Conservation (phyloP, 73 alveolate genomes). For the Paramecium bursaria region DNA sequence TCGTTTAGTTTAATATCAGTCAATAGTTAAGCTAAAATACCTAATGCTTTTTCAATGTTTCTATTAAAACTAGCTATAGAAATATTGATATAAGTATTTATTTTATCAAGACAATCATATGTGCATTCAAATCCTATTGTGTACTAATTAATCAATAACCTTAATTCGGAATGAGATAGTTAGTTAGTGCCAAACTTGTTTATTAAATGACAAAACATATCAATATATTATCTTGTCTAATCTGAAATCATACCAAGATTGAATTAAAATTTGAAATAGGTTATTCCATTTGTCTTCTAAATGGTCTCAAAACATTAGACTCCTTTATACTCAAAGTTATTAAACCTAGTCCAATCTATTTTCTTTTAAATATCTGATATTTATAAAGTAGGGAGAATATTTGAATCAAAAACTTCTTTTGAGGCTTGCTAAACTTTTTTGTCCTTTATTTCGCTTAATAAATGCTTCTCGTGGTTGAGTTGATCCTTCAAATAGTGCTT, state of each 20-base stretch:
- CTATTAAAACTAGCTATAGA: conserved; percentile 78
- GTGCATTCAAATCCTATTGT: conserved; percentile 49
- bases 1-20: conserved; percentile 50
- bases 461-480: conserved; percentile 62
- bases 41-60: conserved; percentile 81
- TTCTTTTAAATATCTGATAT: conserved; percentile 75
- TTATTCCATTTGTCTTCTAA: conserved; percentile 89
- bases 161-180: conserved; percentile 69
- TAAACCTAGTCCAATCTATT: conserved; percentile 72
- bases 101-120: conserved; percentile 50
- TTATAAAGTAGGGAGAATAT: conserved; percentile 77
- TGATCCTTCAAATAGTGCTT: conserved; percentile 62
- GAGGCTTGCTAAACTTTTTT: conserved; percentile 70
- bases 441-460: conserved; percentile 74
- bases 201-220: conserved; percentile 73
- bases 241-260: conserved; percentile 77
- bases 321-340: conserved; percentile 45
- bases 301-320: conserved; percentile 45
- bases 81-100: conserved; percentile 66
- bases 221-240: conserved; percentile 76
- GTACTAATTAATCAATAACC: conserved; percentile 38
- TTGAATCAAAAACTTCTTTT: conserved; percentile 72
- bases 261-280: conserved; percentile 77
- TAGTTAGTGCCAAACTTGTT: conserved; percentile 83
- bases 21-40: conserved; percentile 74